These are phyloP conservation scores for Vanderwaltozyma tropicalis DNA, from an alignment of 805 yeast genomes.

Conservation along the genomic window DNA sequence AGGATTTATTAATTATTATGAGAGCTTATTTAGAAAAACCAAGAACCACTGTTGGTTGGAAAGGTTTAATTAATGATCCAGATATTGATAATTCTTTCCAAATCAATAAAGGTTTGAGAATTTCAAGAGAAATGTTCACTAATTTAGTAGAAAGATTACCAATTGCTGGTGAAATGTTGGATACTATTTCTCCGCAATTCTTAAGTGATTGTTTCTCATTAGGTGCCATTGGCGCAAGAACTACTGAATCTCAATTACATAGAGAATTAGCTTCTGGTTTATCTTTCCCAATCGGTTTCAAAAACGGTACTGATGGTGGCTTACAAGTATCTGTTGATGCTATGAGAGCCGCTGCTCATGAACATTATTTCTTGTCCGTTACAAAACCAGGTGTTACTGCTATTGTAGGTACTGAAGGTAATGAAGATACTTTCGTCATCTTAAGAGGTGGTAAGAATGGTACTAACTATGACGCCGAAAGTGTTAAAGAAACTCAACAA, in stretches of 20 bases:
- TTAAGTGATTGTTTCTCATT: conserved; percentile 81
- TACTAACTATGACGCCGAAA: conserved; percentile 78
- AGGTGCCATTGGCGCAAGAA: conserved; percentile 98
- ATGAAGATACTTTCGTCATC: conserved; percentile 86
- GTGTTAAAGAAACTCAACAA: conserved; percentile 65
- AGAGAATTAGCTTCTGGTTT: conserved; percentile 95
- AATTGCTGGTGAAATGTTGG: conserved; percentile 96
- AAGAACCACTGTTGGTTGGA: conserved; percentile 99
- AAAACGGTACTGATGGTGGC: conserved; percentile 96
- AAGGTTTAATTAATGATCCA: conserved; percentile 95
- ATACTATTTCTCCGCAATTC: conserved; percentile 94
- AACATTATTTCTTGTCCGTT: conserved; percentile 95
- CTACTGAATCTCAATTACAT: conserved; percentile 96
- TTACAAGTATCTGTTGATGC: conserved; percentile 91
- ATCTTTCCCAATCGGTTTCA: conserved; percentile 98
- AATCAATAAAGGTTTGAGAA: conserved; percentile 86
- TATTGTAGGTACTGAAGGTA: conserved; percentile 91
- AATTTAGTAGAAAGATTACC: conserved; percentile 77
- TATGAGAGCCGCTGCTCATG: conserved; percentile 77
- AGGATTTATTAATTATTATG: conserved; percentile 80
- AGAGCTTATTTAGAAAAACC: conserved; percentile 98
- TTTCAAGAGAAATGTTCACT: conserved; percentile 75
- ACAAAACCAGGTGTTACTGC: conserved; percentile 97
- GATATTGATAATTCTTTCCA: conserved; percentile 86
- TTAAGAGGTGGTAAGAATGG: conserved; percentile 93